Evolutionary conservation across 306 rosid species (phyloP).

Genomic region (Trifolium dubium): DNA sequence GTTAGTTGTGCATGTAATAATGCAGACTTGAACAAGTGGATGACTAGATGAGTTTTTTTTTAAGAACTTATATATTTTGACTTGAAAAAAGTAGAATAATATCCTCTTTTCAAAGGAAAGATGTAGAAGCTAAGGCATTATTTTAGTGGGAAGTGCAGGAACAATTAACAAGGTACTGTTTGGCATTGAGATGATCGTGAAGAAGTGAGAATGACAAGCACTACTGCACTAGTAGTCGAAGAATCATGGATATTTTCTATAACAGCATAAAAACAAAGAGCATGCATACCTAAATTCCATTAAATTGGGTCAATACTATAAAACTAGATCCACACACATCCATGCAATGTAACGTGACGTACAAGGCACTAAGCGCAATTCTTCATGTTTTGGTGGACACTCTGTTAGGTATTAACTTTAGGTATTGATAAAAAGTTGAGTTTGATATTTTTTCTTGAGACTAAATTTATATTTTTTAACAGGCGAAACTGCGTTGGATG

Average conservation of each 20-base stretch:
- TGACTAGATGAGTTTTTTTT: no score
- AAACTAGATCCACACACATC: conserved; percentile 22
- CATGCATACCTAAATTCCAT: neutral
- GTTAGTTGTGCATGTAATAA: no score
- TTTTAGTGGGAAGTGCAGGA: neutral
- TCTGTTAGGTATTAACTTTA: conserved; percentile 19
- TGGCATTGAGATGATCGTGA: neutral
- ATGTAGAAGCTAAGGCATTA: neutral
- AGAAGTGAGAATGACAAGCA: conserved; percentile 37
- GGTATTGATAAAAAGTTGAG: neutral
- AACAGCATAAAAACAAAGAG: neutral
- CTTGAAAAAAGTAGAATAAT: neutral
- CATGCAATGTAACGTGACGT: conserved; percentile 37
- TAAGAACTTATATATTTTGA: neutral
- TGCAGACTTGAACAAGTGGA: no score
- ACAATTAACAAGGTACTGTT: conserved; percentile 14
- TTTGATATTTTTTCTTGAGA: no score
- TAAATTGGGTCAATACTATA: neutral
- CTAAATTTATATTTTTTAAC: no score
- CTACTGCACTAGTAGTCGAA: neutral
- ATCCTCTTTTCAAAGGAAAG: neutral
- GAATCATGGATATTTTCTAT: neutral
- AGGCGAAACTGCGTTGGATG: no score
- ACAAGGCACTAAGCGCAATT: neutral
- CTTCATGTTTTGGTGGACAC: neutral